Evolutionary conservation across 495 filamentous ascomycete species (phyloP).

Genomic region (Choiromyces venosus): DNA sequence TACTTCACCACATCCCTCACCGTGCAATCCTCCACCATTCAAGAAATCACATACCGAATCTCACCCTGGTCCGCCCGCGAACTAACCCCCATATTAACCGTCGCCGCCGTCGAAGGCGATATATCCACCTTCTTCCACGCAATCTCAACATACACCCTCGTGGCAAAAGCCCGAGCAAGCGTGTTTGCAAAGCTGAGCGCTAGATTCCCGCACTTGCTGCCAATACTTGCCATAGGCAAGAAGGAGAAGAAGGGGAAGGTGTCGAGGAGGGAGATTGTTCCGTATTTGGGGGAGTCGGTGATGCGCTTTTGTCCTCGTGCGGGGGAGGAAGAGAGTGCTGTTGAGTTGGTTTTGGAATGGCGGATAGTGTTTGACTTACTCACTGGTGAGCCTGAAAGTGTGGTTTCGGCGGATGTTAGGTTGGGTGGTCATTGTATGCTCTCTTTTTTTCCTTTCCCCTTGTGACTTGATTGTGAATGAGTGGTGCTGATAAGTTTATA

Average conservation of each 20-base stretch:
- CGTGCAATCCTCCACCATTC: constrained; percentile 7
- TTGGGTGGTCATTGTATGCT: constrained; percentile 36
- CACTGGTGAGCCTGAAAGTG: constrained; percentile 30
- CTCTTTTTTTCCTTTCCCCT: constrained; percentile 1
- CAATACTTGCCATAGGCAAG: constrained; percentile 2
- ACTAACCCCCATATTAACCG: constrained; percentile 10
- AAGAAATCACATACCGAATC: neutral
- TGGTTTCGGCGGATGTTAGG: constrained; percentile 26
- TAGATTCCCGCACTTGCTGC: constrained; percentile 24
- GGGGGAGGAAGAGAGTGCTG: neutral
- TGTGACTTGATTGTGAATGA: neutral
- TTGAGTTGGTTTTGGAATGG: constrained; percentile 32
- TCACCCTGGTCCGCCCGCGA: constrained; percentile 30
- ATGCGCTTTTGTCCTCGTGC: constrained; percentile 11
- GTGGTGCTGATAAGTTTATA: neutral
- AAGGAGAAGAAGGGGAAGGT: neutral
- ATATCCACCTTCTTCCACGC: constrained; percentile 29
- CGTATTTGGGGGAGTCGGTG: constrained; percentile 18
- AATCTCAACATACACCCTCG: constrained; percentile 23
- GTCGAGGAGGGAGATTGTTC: constrained; percentile 18
- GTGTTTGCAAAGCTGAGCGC: constrained; percentile 24
- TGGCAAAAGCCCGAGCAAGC: constrained; percentile 19
- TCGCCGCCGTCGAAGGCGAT: constrained; percentile 12
- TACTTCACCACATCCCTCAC: constrained; percentile 23
- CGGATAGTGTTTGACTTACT: constrained; percentile 15